A percentile compares a stretch with the other conserved stretches of the same genome.
Evolutionary conservation across 257 asterid genomes (phyloP).

Genomic region (Ligustrum vulgare): DNA sequence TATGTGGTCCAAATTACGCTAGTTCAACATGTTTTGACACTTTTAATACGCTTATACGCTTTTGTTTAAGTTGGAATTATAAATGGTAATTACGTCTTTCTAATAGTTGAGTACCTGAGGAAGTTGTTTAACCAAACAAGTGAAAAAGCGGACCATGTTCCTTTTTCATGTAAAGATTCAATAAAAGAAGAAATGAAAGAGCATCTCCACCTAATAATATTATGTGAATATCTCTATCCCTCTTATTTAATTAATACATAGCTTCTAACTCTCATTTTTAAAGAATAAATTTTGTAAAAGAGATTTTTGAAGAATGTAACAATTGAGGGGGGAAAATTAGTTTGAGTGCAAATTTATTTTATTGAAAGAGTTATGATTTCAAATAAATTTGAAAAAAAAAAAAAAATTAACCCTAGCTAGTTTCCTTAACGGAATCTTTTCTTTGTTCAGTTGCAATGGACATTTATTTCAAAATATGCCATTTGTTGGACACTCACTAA

Average conservation of each 20-base stretch:
- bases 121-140: neutral
- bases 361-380: no score
- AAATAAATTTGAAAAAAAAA: no score
- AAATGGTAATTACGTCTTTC: no score
- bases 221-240: slow-evolving; percentile 17
- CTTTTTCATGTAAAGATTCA: slow-evolving; percentile 21
- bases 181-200: slow-evolving; percentile 21
- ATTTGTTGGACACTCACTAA: slow-evolving; percentile 28
- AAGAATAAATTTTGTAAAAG: no score
- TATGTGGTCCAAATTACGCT: neutral
- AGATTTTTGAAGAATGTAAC: no score
- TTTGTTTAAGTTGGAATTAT: no score
- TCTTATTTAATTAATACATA: slow-evolving; percentile 11
- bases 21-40: neutral
- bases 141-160: neutral
- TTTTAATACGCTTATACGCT: neutral
- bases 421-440: slow-evolving; percentile 33
- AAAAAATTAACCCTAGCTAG: slow-evolving; percentile 12
- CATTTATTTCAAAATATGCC: slow-evolving; percentile 32
- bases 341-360: no score
- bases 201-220: slow-evolving; percentile 24
- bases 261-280: no score
- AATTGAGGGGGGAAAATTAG: no score
- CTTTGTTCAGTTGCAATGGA: slow-evolving; percentile 26
- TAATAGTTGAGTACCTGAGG: neutral